Evolutionary conservation across 1,284 basidiomycete genomes (phyloP), one percentile per base, ranked within the genome.

Genomic region (Rhodotorula sp.): DNA sequence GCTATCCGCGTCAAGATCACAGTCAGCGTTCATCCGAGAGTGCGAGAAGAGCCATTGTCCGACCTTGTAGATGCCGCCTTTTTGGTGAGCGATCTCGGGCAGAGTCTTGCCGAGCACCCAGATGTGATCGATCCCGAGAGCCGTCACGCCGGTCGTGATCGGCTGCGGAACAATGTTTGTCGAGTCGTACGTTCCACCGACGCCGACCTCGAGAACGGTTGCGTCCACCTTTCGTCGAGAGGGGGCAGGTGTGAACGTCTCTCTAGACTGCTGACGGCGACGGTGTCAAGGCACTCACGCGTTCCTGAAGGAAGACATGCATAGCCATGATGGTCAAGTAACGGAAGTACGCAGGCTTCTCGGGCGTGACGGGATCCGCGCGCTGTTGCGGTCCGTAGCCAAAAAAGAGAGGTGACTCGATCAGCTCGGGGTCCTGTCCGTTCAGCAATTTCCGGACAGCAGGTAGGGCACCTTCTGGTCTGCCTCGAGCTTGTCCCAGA

Each of bases 11-110:
- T 18, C 12, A 17, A 17, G 2, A 30, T 5, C 6, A 7, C 5
- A 49, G 20, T 49, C 48, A 24, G 7, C 0, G 15, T 14, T 14
- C 22, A 51, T 4, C 1, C 29, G 24, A 1, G 3, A 18, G 26
- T 33, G 0, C 7, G 45, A 42, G 22, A n/a, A 33, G 10, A 0
- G 22, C 5, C 0, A 17, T 6, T 15, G 1, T 60, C 79, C 42
- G 70, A 87, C 89, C 85, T 99, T 99, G 83, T 91, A 99, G 66
- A 99, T 99, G 2, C 96, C 96, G 37, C 90, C 93, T 80, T 99
- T 99, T 79, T 99, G 96, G 84, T 86, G 87, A 1, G 95, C 93
- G 75, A 99, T 99, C 78, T 95, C 91, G 67, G 85, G 82, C 17
- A 99, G 82, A 0, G 95, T 97, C 78, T 90, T 90, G 4, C 96